phyloP scores from a whole-genome alignment of 2,329 filamentous ascomycete genomes.

The Exophiala aquamarina region DNA sequence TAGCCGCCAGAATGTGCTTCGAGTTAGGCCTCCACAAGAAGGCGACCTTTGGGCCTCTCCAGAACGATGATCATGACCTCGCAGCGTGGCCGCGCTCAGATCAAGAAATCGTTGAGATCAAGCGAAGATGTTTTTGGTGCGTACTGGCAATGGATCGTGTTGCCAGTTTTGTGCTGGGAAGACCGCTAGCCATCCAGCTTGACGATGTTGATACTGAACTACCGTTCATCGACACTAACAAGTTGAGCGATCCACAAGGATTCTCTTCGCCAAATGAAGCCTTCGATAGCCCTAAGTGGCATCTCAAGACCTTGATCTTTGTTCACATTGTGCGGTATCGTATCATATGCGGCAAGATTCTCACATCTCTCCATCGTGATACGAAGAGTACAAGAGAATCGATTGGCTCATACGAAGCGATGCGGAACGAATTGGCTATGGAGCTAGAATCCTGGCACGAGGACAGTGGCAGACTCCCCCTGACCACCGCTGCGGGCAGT shows the following conservation, averaged over 20 bases:
- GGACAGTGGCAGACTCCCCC: background rate
- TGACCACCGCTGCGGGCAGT: slow-evolving; percentile 34
- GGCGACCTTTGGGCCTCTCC: slow-evolving; percentile 31
- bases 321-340: slow-evolving; percentile 4
- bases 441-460: slow-evolving; percentile 9
- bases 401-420: slow-evolving; percentile 1
- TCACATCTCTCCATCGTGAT: slow-evolving; percentile 4
- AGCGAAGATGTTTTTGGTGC: slow-evolving; percentile 45
- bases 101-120: slow-evolving; percentile 30
- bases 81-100: background rate
- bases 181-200: slow-evolving; percentile 8
- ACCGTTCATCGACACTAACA: slow-evolving; percentile 5
- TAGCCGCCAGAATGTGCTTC: slow-evolving; percentile 43
- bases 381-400: background rate
- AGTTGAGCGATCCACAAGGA: background rate
- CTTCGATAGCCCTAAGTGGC: slow-evolving; percentile 5
- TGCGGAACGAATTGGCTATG: background rate
- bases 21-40: slow-evolving; percentile 45
- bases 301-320: slow-evolving; percentile 6
- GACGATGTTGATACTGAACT: slow-evolving; percentile 11
- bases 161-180: slow-evolving; percentile 5
- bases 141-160: slow-evolving; percentile 32
- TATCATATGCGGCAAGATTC: slow-evolving; percentile 7
- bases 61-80: no score
- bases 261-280: slow-evolving; percentile 4